Evolutionary conservation across 1,139 yeast genomes (phyloP).

Genomic region (Diutina scorzettiae): DNA sequence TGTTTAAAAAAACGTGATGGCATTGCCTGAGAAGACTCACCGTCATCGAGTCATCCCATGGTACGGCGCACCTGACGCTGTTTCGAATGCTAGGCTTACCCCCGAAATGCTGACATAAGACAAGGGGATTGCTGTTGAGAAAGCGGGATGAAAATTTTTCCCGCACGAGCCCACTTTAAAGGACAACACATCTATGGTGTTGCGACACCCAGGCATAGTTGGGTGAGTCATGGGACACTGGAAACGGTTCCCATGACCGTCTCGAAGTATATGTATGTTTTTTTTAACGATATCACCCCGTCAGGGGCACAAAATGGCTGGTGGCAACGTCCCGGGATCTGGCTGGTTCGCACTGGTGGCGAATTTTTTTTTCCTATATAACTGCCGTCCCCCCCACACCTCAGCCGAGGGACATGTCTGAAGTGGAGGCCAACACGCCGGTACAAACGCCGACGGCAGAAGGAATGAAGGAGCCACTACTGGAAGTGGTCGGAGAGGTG

Average conservation of each 20-base stretch:
- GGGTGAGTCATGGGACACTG: no score
- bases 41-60: no score
- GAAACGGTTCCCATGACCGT: no score
- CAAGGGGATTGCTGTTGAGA: background rate
- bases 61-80: no score
- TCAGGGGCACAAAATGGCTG: no score
- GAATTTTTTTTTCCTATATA: background rate
- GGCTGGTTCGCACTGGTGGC: background rate
- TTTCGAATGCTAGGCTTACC: no score
- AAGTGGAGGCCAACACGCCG: slow-evolving; percentile 23
- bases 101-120: background rate
- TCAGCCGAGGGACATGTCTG: slow-evolving; percentile 6
- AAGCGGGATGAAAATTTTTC: slow-evolving; percentile 1
- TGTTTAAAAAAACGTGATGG: no score
- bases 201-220: no score
- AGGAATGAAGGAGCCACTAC: slow-evolving; percentile 6
- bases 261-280: no score
- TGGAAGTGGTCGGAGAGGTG: slow-evolving; percentile 1
- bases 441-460: slow-evolving; percentile 32
- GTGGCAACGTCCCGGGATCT: background rate
- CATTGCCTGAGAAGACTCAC: no score
- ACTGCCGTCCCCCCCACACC: background rate
- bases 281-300: no score
- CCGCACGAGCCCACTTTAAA: slow-evolving; percentile 2
- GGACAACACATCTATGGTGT: no score